These are phyloP conservation scores for Suillus occidentalis DNA, from an alignment of 768 basidiomycete genomes.

Conservation along the genomic window DNA sequence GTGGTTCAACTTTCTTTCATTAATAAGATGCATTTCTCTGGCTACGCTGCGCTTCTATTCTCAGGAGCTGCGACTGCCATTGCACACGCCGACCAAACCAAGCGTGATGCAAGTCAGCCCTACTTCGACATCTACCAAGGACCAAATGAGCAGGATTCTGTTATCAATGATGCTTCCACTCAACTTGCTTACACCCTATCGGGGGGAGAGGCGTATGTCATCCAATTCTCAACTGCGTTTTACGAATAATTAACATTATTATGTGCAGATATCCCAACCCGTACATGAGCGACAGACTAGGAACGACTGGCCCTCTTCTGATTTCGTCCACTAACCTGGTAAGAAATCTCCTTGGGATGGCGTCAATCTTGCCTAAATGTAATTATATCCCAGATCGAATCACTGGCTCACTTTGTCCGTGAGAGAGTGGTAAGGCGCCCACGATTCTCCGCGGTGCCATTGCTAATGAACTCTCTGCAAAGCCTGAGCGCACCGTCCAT, in stretches of 20 bases:
- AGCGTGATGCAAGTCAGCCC: conserved; percentile 13
- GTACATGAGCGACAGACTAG: conserved; percentile 16
- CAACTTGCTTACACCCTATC: conserved; percentile 18
- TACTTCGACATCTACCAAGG: conserved; percentile 17
- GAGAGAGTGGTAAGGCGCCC: conserved; percentile 17
- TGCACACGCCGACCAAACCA: conserved; percentile 7
- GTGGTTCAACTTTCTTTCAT: conserved; percentile 9
- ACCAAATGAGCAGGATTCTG: conserved; percentile 12
- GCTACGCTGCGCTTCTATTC: conserved; percentile 7
- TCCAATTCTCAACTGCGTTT: not conserved
- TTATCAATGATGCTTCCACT: conserved; percentile 15
- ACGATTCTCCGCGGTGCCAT: not conserved
- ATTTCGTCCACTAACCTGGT: conserved; percentile 16
- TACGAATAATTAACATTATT: not conserved
- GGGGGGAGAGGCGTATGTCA: conserved; percentile 15
- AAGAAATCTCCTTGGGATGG: not conserved
- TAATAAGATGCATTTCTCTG: conserved; percentile 11
- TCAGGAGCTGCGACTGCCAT: conserved; percentile 8
- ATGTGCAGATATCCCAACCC: conserved; percentile 17
- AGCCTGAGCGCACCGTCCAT: conserved; percentile 20
- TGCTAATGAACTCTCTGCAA: not conserved
- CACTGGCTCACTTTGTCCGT: conserved; percentile 18
- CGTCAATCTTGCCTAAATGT: conserved; percentile 4
- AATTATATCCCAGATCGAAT: conserved; percentile 13
- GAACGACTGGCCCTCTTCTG: conserved; percentile 15